Conservation (phyloP, 2,329 filamentous ascomycete genomes). For the Coniochaeta sp. region DNA sequence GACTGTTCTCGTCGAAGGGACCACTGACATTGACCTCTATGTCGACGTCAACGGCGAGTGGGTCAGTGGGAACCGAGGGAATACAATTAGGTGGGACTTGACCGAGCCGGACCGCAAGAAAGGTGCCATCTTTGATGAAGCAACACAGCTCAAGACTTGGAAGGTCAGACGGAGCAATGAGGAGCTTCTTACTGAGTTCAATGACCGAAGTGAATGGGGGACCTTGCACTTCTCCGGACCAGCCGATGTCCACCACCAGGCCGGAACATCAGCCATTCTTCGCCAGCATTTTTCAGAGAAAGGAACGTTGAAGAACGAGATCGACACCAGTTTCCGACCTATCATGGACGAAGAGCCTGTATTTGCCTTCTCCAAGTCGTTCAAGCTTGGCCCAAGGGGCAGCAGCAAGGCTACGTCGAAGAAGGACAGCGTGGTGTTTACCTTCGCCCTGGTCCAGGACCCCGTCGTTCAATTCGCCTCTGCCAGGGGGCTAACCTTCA, state of each 20-base stretch:
- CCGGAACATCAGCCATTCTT: constrained; percentile 58
- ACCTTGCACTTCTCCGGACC: constrained; percentile 71
- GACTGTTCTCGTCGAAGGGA: constrained; percentile 61
- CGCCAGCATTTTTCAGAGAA: constrained; percentile 63
- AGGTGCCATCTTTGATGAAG: constrained; percentile 19
- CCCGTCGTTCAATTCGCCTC: constrained; percentile 75
- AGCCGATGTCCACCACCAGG: constrained; percentile 58
- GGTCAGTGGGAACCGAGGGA: constrained; percentile 69
- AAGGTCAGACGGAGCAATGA: constrained; percentile 52
- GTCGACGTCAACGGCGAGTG: constrained; percentile 69
- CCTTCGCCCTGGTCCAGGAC: constrained; percentile 68
- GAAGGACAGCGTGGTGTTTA: constrained; percentile 60
- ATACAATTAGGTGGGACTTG: constrained; percentile 63
- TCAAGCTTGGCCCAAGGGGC: constrained; percentile 32
- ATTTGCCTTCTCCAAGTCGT: constrained; percentile 68
- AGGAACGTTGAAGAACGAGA: constrained; percentile 56
- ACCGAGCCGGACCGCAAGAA: constrained; percentile 31
- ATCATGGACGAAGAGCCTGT: constrained; percentile 75
- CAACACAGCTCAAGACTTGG: constrained; percentile 54
- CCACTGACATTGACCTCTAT: constrained; percentile 56
- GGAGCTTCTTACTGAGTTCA: constrained; percentile 65
- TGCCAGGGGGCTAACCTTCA: constrained; percentile 65
- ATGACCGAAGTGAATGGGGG: constrained; percentile 78
- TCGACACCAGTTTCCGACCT: constrained; percentile 58
- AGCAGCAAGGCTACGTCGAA: constrained; percentile 15